phyloP scores from a whole-genome alignment of 2,329 filamentous ascomycete species.

The Claviceps quebecensis region DNA sequence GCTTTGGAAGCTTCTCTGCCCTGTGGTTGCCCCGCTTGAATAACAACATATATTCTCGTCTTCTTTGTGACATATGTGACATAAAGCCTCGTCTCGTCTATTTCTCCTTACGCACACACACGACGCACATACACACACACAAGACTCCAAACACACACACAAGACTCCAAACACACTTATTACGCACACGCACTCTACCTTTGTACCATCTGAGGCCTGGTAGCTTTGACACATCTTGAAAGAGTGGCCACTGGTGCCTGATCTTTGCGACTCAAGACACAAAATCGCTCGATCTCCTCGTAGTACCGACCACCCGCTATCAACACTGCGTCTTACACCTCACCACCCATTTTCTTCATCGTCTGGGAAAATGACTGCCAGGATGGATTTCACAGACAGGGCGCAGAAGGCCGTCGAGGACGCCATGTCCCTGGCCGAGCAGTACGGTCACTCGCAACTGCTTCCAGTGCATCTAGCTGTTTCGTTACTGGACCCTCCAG shows the following conservation, averaged over 20 bases:
- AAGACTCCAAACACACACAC: no score
- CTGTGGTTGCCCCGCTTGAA: background rate
- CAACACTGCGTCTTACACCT: no score
- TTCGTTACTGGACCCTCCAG: slow-evolving; percentile 60
- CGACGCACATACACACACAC: background rate
- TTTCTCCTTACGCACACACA: background rate
- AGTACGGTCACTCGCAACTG: slow-evolving; percentile 85
- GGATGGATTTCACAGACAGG: slow-evolving; percentile 87
- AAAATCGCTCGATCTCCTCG: no score
- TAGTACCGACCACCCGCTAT: no score
- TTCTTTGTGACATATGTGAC: background rate
- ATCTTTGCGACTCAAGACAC: no score
- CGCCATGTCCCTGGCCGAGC: slow-evolving; percentile 73
- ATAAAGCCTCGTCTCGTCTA: background rate
- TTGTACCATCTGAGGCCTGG: no score
- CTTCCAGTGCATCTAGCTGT: slow-evolving; percentile 82
- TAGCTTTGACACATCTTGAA: no score
- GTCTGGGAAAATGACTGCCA: slow-evolving; percentile 46
- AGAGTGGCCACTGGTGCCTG: no score
- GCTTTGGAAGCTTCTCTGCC: background rate
- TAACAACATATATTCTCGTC: background rate
- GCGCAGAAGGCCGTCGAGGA: slow-evolving; percentile 83
- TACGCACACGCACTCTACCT: background rate
- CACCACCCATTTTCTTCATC: background rate
- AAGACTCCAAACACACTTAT: no score